Base-by-base conservation (phyloP, 805 yeast species). In the Pichia insulana region DNA sequence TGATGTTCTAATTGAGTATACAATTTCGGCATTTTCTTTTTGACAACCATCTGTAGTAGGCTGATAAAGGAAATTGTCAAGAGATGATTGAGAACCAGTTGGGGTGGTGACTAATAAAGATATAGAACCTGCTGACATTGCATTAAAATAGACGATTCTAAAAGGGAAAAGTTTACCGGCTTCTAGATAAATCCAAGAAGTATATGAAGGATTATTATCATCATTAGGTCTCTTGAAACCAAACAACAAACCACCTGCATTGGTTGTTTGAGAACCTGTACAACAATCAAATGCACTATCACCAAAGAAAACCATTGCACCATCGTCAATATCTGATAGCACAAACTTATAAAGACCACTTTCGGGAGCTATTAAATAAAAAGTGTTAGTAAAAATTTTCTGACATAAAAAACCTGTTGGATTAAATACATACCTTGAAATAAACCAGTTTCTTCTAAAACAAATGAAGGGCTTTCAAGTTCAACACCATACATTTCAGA, bases 241-340 rank as follows among this genome's bases (percentile, higher is more conserved):
- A 22, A 22, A 22, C 25, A 22, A 22, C 8, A 22, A 22, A 22
- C 25, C 25, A 22, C 25, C 25, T 22, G 25, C 5, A 22, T 8
- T 8, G 8, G 8, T 8, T 6, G 5, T 22, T 8, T 6, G 5
- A 6, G 25, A 6, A 22, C 36, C 19, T 28, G 48, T 41, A 50
- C 68, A 58, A 49, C 73, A 68, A 17, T 54, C 54, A 17, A 67
- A 56, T 7, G 59, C 59, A 41, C 50, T 53, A 9, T 56, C 56
- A 27, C 63, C 64, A 36, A 57, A 42, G 30, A 48, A 52, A 37
- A 65, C 59, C 48, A 55, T 55, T 15, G 48, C 59, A 16, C 52
- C 47, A 48, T 63, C 66, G 50, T 62, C 67, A 17, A 54, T 52
- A 7, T 28, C 30, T 7, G 33, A 26, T 5, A 60, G 37, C 12